Evolutionary conservation across 139 green algal genomes (phyloP).

Genomic region (Nannochloris sp.): DNA sequence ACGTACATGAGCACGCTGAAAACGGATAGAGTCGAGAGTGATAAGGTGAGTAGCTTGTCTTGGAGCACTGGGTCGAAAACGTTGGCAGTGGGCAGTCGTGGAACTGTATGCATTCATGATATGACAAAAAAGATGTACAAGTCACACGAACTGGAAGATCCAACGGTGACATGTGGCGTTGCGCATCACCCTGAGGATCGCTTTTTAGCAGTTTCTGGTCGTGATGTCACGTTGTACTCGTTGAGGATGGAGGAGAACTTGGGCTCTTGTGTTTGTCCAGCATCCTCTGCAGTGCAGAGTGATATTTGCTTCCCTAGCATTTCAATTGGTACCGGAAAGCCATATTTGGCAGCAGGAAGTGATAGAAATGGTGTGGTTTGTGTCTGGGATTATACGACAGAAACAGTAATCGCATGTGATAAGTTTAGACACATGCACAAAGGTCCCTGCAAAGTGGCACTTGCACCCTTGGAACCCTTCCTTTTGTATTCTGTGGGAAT

Average conservation of each 20-base stretch:
- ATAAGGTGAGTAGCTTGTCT: conserved; percentile 11
- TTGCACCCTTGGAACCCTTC: conserved; percentile 12
- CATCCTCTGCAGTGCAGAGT: not conserved
- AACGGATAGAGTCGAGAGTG: not conserved
- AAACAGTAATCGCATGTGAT: conserved; percentile 7
- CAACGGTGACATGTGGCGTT: not conserved
- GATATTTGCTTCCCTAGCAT: conserved; percentile 1
- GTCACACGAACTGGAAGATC: not conserved
- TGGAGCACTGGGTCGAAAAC: conserved; percentile 30
- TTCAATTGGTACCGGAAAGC: not conserved
- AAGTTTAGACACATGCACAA: conserved; percentile 4
- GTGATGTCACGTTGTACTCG: conserved; percentile 4
- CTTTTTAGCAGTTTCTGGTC: conserved; percentile 15
- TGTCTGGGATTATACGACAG: conserved; percentile 17
- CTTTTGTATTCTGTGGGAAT: not conserved
- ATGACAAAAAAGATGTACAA: conserved; percentile 17
- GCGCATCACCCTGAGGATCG: conserved; percentile 23
- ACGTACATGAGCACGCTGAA: conserved; percentile 18
- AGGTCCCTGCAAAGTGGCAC: conserved; percentile 3
- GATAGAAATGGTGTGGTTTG: conserved; percentile 8
- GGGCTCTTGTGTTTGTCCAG: not conserved
- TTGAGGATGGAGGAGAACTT: not conserved
- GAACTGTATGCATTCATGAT: conserved; percentile 17
- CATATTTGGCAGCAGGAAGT: conserved; percentile 3
- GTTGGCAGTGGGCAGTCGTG: conserved; percentile 16